Evolutionary conservation across 2,329 filamentous ascomycete genomes (phyloP).

Genomic region (Rutstroemia sp.): DNA sequence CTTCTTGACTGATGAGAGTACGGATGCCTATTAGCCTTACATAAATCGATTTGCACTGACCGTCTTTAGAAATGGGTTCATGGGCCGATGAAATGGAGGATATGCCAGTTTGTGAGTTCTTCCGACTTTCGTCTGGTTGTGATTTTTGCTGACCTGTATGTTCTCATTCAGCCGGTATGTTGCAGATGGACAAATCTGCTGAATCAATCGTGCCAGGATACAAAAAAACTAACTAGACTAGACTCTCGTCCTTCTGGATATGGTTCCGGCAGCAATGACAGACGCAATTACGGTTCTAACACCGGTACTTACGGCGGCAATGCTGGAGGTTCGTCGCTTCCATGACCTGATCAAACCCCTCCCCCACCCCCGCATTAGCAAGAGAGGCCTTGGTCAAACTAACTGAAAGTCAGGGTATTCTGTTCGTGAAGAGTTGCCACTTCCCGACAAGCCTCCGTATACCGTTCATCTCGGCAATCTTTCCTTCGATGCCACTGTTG

Average conservation of each 20-base stretch:
- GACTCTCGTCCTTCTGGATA: slow-evolving; percentile 29
- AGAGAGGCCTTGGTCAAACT: slow-evolving; percentile 12
- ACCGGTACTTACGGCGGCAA: slow-evolving; percentile 28
- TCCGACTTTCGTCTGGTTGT: neutral
- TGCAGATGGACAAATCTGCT: slow-evolving; percentile 1
- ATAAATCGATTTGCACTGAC: slow-evolving; percentile 36
- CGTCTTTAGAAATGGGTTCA: slow-evolving; percentile 62
- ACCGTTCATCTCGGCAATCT: slow-evolving; percentile 96
- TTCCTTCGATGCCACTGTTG: slow-evolving; percentile 84
- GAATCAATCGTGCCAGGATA: neutral
- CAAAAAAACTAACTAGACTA: slow-evolving; percentile 16
- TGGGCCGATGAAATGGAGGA: slow-evolving; percentile 99
- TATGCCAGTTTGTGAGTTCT: slow-evolving; percentile 31
- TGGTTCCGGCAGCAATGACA: slow-evolving; percentile 21
- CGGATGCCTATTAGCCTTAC: slow-evolving; percentile 32
- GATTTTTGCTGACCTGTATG: slow-evolving; percentile 21
- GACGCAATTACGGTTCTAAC: slow-evolving; percentile 28
- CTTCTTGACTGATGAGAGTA: slow-evolving; percentile 90
- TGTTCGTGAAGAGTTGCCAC: slow-evolving; percentile 68
- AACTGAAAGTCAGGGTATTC: slow-evolving; percentile 42
- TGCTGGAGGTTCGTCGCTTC: slow-evolving; percentile 23
- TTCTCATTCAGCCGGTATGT: slow-evolving; percentile 28
- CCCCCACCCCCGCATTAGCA: slow-evolving; percentile 5
- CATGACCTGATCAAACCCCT: neutral
- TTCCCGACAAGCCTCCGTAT: slow-evolving; percentile 88